A percentile compares a stretch with the other conserved stretches of the same genome.
phyloP scores from a whole-genome alignment of 2,329 filamentous ascomycete species.

The Clarireedia homoeocarpa region DNA sequence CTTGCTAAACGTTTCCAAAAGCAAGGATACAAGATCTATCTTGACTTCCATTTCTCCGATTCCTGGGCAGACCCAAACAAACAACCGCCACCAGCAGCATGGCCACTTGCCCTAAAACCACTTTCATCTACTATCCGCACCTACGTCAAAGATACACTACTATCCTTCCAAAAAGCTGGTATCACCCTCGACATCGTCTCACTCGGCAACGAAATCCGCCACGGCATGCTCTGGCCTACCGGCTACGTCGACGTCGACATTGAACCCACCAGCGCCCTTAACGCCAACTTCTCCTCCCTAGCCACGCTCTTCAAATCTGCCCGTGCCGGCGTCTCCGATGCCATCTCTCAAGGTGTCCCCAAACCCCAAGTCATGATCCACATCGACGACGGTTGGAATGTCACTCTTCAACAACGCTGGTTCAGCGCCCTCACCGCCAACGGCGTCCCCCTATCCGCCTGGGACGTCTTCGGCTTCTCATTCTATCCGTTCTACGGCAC shows the following conservation, averaged over 20 bases:
- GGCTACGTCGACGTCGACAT: constrained; percentile 42
- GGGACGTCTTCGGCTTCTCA: constrained; percentile 63
- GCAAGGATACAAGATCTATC: constrained; percentile 47
- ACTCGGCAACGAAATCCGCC: constrained; percentile 67
- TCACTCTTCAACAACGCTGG: constrained; percentile 50
- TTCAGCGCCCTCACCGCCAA: constrained; percentile 54
- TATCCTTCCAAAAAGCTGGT: constrained; percentile 49
- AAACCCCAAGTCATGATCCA: constrained; percentile 66
- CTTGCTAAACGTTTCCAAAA: constrained; percentile 56
- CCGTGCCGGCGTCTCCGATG: constrained; percentile 54
- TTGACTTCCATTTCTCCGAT: constrained; percentile 58
- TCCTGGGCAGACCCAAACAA: constrained; percentile 63
- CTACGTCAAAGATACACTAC: constrained; percentile 55
- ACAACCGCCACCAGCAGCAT: constrained; percentile 55
- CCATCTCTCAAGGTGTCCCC: constrained; percentile 34
- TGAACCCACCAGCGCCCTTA: constrained; percentile 25
- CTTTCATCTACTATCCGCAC: constrained; percentile 56
- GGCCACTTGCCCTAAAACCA: constrained; percentile 50
- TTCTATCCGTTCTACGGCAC: constrained; percentile 66
- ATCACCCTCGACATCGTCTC: constrained; percentile 55
- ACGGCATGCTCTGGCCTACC: constrained; percentile 58
- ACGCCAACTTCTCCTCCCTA: constrained; percentile 46
- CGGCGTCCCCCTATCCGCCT: constrained; percentile 48
- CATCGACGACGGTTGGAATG: constrained; percentile 66
- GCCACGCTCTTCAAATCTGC: constrained; percentile 54